Base-by-base conservation (phyloP, 805 yeast genomes). In the Saturnispora serradocipensis region DNA sequence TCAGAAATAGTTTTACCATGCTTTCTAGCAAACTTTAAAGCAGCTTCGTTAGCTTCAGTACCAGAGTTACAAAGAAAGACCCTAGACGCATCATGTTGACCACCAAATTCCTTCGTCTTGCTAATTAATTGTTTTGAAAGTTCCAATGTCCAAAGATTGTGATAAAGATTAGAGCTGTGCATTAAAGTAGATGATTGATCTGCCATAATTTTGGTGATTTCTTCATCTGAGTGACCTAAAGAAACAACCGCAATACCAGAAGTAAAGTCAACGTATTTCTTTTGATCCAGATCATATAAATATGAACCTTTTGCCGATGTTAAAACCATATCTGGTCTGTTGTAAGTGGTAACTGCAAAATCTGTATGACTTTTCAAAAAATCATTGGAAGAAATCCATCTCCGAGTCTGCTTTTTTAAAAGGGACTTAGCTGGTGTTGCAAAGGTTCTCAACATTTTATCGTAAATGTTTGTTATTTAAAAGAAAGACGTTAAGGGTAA, bases 171-270 rank as follows among this genome's bases (percentile, higher is more conserved):
- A 3, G 96, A 88, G 55, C 88, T 76, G 64, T 93, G 99, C 53
- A 88, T 74, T 58, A 91, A 72, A 9, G 82, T 81, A 32, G 66
- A 65, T 1, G 89, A 80, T 69, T 93, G 99, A 43, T 85, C 84
- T 52, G 69, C 67, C 55, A 89, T 65, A 54, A 93, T 78, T 50
- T 84, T 71, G 6, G 95, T 77, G 36, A 93, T 76, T 55, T 81
- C 84, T 4, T 82, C 80, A 59, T 93, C 77, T 25, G 89, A 73
- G 64, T 93, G 98, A 2, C 99, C 99, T 56, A 93, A 72, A 1
- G 87, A 84, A n/a, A 96, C 91, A 15, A 93, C 99, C 1, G 99
- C 98, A 58, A 93, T 91, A 49, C 99, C 99, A 2, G 97, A 89
- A 1, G 91, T 83, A 68, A 93, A 91, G 65, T 93, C 99, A 48